These are phyloP conservation scores for Phaeoacremonium minimum DNA, from an alignment of 2,329 filamentous ascomycete species.

Conservation along the genomic window DNA sequence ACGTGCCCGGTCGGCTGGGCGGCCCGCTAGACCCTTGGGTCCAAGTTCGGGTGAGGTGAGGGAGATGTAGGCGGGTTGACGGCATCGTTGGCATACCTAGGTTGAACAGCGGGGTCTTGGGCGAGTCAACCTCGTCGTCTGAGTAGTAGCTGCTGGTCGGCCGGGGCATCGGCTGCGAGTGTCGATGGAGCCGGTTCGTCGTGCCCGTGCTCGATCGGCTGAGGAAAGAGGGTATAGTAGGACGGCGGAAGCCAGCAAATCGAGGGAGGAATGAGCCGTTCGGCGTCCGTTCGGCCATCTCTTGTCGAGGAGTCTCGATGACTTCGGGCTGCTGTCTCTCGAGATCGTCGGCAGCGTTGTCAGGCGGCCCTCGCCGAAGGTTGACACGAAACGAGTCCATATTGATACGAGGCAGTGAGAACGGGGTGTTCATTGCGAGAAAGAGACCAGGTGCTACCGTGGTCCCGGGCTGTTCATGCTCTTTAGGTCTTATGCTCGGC, in stretches of 20 bases:
- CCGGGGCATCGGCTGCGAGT: constrained; percentile 7
- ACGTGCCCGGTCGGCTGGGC: constrained; percentile 16
- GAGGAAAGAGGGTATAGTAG: constrained; percentile 21
- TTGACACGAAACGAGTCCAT: constrained; percentile 6
- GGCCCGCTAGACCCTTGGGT: constrained; percentile 27
- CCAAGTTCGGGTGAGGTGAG: constrained; percentile 33
- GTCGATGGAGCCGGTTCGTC: constrained; percentile 4
- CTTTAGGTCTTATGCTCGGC: too few species aligned
- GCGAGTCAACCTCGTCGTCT: constrained; percentile 26
- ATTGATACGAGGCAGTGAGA: constrained; percentile 1
- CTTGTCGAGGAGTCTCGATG: constrained; percentile 6
- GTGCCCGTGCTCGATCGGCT: constrained; percentile 11
- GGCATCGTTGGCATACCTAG: constrained; percentile 32
- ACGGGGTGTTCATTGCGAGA: constrained; percentile 2
- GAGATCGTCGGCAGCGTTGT: constrained; percentile 2
- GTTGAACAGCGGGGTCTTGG: constrained; percentile 41
- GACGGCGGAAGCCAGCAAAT: constrained; percentile 17
- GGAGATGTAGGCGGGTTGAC: constrained; percentile 34
- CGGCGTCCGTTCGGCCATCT: constrained; percentile 21
- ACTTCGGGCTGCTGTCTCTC: not conserved
- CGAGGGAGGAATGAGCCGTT: constrained; percentile 17
- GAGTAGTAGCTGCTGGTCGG: constrained; percentile 22
- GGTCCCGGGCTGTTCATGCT: too few species aligned
- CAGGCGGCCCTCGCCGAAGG: constrained; percentile 6
- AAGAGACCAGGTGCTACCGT: too few species aligned